Evolutionary conservation across 148 eudicot species (phyloP).

Genomic region (Vaccinium macrocarpon): DNA sequence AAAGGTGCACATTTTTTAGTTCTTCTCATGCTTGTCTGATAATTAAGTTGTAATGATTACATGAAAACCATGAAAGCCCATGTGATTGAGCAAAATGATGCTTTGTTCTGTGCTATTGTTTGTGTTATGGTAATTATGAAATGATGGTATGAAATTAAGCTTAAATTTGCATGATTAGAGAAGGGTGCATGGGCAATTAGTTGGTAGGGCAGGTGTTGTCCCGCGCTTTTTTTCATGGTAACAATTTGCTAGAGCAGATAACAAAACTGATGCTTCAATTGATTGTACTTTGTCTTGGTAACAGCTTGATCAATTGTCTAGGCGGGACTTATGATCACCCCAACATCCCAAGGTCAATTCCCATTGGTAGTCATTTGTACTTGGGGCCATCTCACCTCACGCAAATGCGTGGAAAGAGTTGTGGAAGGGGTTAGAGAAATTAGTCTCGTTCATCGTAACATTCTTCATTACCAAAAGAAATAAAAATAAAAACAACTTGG

Average conservation of each 20-base stretch:
- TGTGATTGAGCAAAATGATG: conserved; percentile 7
- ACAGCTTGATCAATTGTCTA: too few relatives aligned
- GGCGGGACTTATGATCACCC: too few relatives aligned
- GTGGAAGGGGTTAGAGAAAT: too few relatives aligned
- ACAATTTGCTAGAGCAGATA: not conserved
- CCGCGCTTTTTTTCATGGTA: not conserved
- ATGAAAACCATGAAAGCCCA: not conserved
- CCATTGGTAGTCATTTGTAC: too few relatives aligned
- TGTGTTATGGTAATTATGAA: not conserved
- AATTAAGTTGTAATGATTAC: conserved; percentile 1
- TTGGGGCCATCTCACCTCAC: too few relatives aligned
- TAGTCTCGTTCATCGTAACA: too few relatives aligned
- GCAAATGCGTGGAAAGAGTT: too few relatives aligned
- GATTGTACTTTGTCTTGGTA: too few relatives aligned
- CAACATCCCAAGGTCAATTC: too few relatives aligned
- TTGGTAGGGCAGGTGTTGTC: not conserved
- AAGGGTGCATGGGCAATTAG: not conserved
- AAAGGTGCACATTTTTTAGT: not conserved
- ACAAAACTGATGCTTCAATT: too few relatives aligned
- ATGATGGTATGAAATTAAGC: not conserved
- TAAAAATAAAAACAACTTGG: not conserved
- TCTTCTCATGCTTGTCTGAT: conserved; percentile 11
- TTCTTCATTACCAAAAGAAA: too few relatives aligned
- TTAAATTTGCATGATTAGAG: not conserved
- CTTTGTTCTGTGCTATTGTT: not conserved